phyloP scores from a whole-genome alignment of 2,329 filamentous ascomycete species.

The Pseudogymnoascus sp. region DNA sequence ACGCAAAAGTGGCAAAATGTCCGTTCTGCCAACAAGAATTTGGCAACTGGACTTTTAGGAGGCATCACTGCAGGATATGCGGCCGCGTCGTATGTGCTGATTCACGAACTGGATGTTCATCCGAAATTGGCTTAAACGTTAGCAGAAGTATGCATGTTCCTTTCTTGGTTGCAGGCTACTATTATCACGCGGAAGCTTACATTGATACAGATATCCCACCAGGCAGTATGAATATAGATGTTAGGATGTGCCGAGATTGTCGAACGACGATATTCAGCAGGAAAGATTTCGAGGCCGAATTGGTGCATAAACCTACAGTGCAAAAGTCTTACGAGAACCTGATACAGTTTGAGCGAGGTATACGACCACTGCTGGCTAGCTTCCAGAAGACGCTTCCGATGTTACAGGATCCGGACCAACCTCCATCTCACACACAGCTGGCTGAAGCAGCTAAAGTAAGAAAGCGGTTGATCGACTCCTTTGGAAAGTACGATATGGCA shows the following conservation, averaged over 20 bases:
- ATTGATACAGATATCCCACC: constrained; percentile 41
- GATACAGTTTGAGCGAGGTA: constrained; percentile 64
- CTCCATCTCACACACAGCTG: constrained; percentile 45
- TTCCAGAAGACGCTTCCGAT: constrained; percentile 61
- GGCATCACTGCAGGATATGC: constrained; percentile 92
- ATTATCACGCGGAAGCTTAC: constrained; percentile 32
- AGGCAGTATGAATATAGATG: constrained; percentile 63
- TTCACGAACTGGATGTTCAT: constrained; percentile 74
- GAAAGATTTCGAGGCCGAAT: constrained; percentile 58
- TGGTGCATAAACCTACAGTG: constrained; percentile 52
- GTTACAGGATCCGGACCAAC: constrained; percentile 59
- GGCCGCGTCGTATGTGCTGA: constrained; percentile 92
- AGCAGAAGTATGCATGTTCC: constrained; percentile 47
- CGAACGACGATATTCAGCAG: constrained; percentile 63
- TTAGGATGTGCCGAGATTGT: constrained; percentile 91
- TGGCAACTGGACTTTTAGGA: constrained; percentile 81
- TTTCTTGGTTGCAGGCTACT: constrained; percentile 17
- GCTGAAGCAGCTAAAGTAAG: constrained; percentile 64
- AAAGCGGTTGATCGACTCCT: constrained; percentile 64
- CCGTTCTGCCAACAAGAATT: constrained; percentile 97
- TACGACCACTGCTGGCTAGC: constrained; percentile 59
- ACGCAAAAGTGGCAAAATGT: constrained; percentile 70
- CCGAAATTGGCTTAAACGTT: constrained; percentile 75
- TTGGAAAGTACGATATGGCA: constrained; percentile 63
- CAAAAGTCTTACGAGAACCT: constrained; percentile 63